phyloP scores from a whole-genome alignment of 1,284 basidiomycete genomes.

The Testicularia cyperi region DNA sequence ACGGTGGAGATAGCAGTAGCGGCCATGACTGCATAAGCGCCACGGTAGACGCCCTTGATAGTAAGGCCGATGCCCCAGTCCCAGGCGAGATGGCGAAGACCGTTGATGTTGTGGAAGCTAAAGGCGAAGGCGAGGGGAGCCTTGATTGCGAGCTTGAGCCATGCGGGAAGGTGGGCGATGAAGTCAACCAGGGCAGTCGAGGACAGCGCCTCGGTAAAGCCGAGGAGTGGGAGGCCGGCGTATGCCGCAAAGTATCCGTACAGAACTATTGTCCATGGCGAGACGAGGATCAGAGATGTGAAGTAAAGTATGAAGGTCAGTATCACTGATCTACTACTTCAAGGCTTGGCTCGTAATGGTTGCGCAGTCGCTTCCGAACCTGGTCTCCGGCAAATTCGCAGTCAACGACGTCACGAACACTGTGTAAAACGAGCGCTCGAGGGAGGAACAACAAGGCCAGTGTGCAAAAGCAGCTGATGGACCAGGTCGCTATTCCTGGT shows the following conservation, averaged over 20 bases:
- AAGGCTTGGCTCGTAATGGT: no score
- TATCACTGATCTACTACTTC: no score
- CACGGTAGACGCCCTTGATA: conserved; percentile 48
- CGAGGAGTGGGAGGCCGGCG: conserved; percentile 74
- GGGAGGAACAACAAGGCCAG: no score
- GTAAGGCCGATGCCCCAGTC: conserved; percentile 71
- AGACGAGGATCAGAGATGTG: not conserved
- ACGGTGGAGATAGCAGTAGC: conserved; percentile 40
- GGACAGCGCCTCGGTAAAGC: conserved; percentile 66
- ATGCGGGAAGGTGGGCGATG: conserved; percentile 64
- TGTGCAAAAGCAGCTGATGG: no score
- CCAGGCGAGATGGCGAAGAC: conserved; percentile 87
- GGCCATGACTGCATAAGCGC: conserved; percentile 52
- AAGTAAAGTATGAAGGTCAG: not conserved
- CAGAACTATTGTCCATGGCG: conserved; percentile 62
- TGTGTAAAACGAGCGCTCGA: no score
- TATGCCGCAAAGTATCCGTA: conserved; percentile 88
- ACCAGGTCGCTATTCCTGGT: no score
- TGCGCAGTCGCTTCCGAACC: no score
- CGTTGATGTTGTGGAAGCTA: conserved; percentile 82
- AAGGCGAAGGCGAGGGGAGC: conserved; percentile 42
- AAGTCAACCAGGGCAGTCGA: conserved; percentile 76
- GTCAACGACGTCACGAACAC: no score
- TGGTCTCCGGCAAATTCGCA: no score
- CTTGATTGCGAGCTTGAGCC: conserved; percentile 57